Evolutionary conservation across 2,329 filamentous ascomycete genomes (phyloP), one percentile per base, ranked within the genome.

Genomic region (Bisporella sp.): DNA sequence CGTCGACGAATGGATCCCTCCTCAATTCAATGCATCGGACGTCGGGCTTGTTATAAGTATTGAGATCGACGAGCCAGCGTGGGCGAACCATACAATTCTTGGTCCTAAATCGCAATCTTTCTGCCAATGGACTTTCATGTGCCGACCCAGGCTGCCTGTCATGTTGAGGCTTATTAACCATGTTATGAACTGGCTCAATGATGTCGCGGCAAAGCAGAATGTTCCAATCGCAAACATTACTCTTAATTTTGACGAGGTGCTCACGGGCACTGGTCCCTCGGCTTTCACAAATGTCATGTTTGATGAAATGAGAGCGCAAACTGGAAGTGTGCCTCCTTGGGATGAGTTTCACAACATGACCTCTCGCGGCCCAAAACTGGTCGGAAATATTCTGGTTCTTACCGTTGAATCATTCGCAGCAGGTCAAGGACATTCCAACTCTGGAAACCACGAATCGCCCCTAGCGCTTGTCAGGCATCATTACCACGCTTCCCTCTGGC

Each of bases 71-170:
- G 77, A 87, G 65, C 84, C 84, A 0, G 74, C 79, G 6, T 87
- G 80, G 67, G 70, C 68, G 13, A 67, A 80, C 46, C 84, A 87
- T 62, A 74, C 79, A 1, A 81, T 87, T 32, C 71, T 87, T 0
- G 84, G 84, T 11, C 74, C 74, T 45, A 87, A 87, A 66, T 86
- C 79, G 37, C 72, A 74, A 57, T 87, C 83, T 0, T 87, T 88
- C 63, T 87, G 84, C 64, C 84, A 87, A 61, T 88, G 84, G 84
- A 87, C 84, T 0, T 85, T 87, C 60, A 83, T 85, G 70, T 78
- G 78, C 58, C 85, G 86, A 62, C 82, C 84, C 1, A 71, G 73
- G 13, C 75, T 82, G 30, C 81, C 82, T 1, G 81, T 87, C 50
- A 86, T 88, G 81, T 71, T 87, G 64, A 70, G 71, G 32, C 72